These are phyloP conservation scores for Madurella mycetomatis DNA, from an alignment of 2,329 filamentous ascomycete species.

Conservation along the genomic window DNA sequence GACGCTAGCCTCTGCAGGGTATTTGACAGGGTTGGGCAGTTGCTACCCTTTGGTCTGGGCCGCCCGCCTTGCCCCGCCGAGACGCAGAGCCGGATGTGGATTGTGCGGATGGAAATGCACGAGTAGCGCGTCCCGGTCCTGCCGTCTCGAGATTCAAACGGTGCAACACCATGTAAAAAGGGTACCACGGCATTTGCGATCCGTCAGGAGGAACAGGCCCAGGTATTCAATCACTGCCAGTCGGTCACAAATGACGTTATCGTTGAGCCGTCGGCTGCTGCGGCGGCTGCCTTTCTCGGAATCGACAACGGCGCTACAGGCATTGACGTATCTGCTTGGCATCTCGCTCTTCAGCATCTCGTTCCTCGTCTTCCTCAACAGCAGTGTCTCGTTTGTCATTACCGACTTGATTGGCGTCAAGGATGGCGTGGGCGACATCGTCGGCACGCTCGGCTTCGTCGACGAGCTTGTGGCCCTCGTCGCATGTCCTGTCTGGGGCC, in stretches of 20 bases:
- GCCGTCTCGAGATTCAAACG: not conserved
- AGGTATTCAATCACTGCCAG: not conserved
- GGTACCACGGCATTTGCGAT: not conserved
- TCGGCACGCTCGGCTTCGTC: slow-evolving; percentile 78
- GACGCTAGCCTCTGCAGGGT: not conserved
- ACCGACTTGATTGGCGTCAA: slow-evolving; percentile 76
- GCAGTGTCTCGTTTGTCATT: slow-evolving; percentile 77
- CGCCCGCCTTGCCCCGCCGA: not conserved
- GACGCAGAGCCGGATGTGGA: not conserved
- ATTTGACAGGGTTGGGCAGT: no score
- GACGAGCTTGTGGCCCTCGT: slow-evolving; percentile 79
- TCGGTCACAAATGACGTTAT: slow-evolving; percentile 26
- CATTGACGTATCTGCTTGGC: slow-evolving; percentile 71
- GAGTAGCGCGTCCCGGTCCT: not conserved
- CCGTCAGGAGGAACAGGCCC: not conserved
- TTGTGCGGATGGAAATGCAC: not conserved
- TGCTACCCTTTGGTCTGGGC: no score
- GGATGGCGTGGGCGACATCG: slow-evolving; percentile 69
- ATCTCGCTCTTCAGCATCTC: slow-evolving; percentile 84
- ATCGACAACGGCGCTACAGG: slow-evolving; percentile 57
- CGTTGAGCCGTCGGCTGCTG: slow-evolving; percentile 29
- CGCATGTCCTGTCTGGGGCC: slow-evolving; percentile 75
- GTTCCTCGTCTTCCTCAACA: slow-evolving; percentile 87
- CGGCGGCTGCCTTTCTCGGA: slow-evolving; percentile 55
- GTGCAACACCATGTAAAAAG: slow-evolving; percentile 3